Conservation (phyloP, 495 filamentous ascomycete species). For the Aspergillus egyptiacus region DNA sequence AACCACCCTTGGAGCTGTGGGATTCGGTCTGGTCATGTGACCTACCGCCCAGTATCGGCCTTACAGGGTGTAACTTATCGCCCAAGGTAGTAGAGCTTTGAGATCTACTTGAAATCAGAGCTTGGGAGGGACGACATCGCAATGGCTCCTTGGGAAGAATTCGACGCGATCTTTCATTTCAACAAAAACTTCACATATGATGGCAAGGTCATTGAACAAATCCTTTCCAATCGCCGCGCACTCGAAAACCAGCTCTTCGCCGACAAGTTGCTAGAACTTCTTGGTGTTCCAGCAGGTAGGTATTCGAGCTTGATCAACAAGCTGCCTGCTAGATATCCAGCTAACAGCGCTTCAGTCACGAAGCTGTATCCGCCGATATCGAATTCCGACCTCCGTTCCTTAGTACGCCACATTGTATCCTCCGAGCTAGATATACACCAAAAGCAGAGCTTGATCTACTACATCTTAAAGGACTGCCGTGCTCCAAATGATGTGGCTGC, state of each 20-base stretch:
- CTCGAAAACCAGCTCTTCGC: slow-evolving; percentile 67
- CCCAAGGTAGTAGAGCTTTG: background rate
- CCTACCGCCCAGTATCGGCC: slow-evolving; percentile 24
- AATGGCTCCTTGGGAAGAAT: slow-evolving; percentile 49
- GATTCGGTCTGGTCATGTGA: slow-evolving; percentile 1
- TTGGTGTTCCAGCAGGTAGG: slow-evolving; percentile 64
- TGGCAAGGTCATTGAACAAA: slow-evolving; percentile 48
- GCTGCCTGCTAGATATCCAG: background rate
- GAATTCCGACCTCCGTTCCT: slow-evolving; percentile 54
- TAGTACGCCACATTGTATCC: slow-evolving; percentile 58
- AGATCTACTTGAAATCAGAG: background rate
- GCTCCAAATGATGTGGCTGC: slow-evolving; percentile 42
- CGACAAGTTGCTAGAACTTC: slow-evolving; percentile 62
- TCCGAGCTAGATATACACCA: slow-evolving; percentile 58
- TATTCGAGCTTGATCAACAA: slow-evolving; percentile 24
- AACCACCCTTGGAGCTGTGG: slow-evolving; percentile 19
- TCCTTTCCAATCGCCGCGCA: slow-evolving; percentile 54
- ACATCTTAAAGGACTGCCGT: slow-evolving; percentile 70
- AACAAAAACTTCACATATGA: slow-evolving; percentile 59
- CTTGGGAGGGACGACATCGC: background rate
- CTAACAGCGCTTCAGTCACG: slow-evolving; percentile 34
- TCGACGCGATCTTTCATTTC: slow-evolving; percentile 57
- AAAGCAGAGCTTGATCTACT: slow-evolving; percentile 74
- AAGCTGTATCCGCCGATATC: slow-evolving; percentile 65
- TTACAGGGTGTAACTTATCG: slow-evolving; percentile 1